These are phyloP conservation scores for Lentinula sp. DNA, from an alignment of 768 basidiomycete species.

Conservation along the genomic window DNA sequence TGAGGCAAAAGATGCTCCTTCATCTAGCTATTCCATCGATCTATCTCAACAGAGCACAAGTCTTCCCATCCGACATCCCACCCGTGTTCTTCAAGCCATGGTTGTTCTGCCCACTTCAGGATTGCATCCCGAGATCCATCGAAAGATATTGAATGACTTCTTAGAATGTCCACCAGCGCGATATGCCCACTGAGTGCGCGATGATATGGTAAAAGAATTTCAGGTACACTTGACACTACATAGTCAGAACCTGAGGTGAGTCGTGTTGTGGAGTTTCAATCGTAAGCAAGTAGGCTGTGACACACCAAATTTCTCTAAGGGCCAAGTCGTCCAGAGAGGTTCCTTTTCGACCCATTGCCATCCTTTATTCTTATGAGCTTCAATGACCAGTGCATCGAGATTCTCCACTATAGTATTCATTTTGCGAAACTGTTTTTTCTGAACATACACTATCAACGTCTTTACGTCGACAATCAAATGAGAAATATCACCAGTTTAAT, in stretches of 20 bases:
- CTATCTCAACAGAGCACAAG: constrained; percentile 70
- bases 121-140: constrained; percentile 61
- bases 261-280: neutral
- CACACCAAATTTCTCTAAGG: constrained; percentile 72
- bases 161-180: constrained; percentile 50
- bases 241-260: neutral
- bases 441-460: neutral
- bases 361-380: constrained; percentile 68
- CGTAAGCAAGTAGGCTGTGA: constrained; percentile 4
- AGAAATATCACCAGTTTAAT: constrained; percentile 54
- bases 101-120: constrained; percentile 64
- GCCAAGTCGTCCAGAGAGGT: constrained; percentile 79
- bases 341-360: constrained; percentile 66
- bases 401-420: constrained; percentile 60
- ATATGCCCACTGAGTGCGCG: constrained; percentile 54
- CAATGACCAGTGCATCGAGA: constrained; percentile 57
- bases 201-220: constrained; percentile 58
- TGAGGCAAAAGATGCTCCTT: neutral
- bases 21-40: constrained; percentile 56
- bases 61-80: constrained; percentile 79
- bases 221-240: constrained; percentile 49
- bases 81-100: constrained; percentile 56
- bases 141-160: constrained; percentile 63
- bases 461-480: neutral
- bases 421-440: constrained; percentile 70